A percentile compares a stretch with the other conserved stretches of the same genome.
Evolutionary conservation across 2,329 filamentous ascomycete genomes (phyloP).

Genomic region (Aspergillus fischeri): DNA sequence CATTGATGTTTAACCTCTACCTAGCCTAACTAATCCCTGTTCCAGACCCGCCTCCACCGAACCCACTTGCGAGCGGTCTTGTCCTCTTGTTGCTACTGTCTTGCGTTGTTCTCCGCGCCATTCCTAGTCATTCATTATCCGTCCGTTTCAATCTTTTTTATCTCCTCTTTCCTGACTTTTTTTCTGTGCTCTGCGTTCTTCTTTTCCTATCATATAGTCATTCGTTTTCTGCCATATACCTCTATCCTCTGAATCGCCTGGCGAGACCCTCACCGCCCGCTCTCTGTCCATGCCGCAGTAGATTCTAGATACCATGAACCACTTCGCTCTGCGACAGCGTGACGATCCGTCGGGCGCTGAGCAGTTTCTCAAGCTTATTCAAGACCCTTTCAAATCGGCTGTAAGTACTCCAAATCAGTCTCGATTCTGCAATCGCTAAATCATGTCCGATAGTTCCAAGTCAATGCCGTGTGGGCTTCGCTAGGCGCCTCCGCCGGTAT

Average conservation of each 20-base stretch:
- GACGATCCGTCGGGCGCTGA: constrained; percentile 26
- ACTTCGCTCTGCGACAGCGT: constrained; percentile 21
- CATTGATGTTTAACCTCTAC: background rate
- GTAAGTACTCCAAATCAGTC: constrained; percentile 25
- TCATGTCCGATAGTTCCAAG: constrained; percentile 43
- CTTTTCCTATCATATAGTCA: background rate
- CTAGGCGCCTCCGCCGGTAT: constrained; percentile 75
- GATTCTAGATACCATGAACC: constrained; percentile 23
- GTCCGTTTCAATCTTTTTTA: constrained; percentile 5
- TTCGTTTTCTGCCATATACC: background rate
- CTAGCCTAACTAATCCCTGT: background rate
- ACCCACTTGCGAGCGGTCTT: background rate
- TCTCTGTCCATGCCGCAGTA: constrained; percentile 14
- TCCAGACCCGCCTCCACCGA: background rate
- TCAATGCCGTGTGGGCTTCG: constrained; percentile 69
- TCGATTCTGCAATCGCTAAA: background rate
- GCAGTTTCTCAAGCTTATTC: constrained; percentile 41
- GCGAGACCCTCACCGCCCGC: background rate
- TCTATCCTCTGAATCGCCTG: background rate
- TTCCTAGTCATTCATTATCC: constrained; percentile 8
- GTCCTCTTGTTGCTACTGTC: background rate
- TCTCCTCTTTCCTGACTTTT: constrained; percentile 4
- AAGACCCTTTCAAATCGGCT: constrained; percentile 43
- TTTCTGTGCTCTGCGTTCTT: constrained; percentile 11
- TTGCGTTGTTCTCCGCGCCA: background rate